Percentiles rank a stretch among this genome's conserved stretches.
phyloP scores from a whole-genome alignment of 1,284 basidiomycete species.

The Cystobasidium pallidum region DNA sequence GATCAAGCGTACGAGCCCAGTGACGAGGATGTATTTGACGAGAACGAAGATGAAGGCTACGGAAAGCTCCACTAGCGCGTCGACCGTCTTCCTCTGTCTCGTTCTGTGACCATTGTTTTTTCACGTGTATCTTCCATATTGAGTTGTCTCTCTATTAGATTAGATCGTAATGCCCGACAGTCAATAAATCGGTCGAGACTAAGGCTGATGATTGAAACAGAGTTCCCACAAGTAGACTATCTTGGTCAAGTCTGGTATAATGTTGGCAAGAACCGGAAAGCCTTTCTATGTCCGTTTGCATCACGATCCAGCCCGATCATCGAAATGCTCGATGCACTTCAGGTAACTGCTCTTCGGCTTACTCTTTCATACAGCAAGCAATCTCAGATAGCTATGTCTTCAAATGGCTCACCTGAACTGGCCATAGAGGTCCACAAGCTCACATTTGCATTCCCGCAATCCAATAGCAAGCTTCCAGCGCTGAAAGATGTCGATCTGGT shows the following conservation, averaged over 20 bases:
- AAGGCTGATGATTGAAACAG: too few relatives aligned
- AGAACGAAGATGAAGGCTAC: conserved; percentile 17
- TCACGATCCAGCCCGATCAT: too few relatives aligned
- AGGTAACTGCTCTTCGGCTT: background rate
- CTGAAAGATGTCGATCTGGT: conserved; percentile 69
- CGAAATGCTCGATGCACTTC: too few relatives aligned
- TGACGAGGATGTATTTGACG: conserved; percentile 28
- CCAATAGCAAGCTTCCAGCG: conserved; percentile 55
- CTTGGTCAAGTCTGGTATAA: too few relatives aligned
- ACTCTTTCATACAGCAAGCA: background rate
- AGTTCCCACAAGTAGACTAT: too few relatives aligned
- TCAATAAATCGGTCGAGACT: too few relatives aligned
- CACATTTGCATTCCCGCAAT: conserved; percentile 65
- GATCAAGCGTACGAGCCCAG: conserved; percentile 12
- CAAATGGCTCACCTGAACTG: conserved; percentile 28
- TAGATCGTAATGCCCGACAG: conserved; percentile 3
- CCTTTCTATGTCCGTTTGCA: too few relatives aligned
- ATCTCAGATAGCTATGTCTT: conserved; percentile 14
- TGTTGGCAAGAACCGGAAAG: too few relatives aligned
- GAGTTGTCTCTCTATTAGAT: background rate
- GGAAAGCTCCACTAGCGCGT: background rate
- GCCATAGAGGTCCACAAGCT: conserved; percentile 66
- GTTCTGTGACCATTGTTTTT: background rate
- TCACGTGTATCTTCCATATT: background rate
- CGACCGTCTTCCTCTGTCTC: background rate